Percentiles rank a stretch among this genome's conserved stretches.
These are phyloP conservation scores for Penicillium italicum DNA, from an alignment of 2,329 filamentous ascomycete species.

Conservation along the genomic window DNA sequence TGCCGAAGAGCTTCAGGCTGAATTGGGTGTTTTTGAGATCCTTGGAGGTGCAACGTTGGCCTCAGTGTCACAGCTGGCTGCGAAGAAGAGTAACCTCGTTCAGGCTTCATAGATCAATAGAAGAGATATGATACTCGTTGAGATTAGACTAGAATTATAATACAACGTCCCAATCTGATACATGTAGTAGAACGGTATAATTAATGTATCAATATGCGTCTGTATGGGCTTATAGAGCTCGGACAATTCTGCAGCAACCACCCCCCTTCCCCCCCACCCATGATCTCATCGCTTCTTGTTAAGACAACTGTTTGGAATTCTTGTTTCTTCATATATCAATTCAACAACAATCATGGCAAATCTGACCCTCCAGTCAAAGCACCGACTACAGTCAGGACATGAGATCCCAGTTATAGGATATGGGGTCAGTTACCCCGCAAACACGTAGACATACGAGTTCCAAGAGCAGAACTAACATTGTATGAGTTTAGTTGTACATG, in stretches of 20 bases:
- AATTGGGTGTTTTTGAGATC: slow-evolving; percentile 40
- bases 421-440: slow-evolving; percentile 45
- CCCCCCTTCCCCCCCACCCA: neutral
- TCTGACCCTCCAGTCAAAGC: slow-evolving; percentile 35
- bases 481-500: slow-evolving; percentile 29
- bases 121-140: neutral
- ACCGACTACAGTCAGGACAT: slow-evolving; percentile 57
- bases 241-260: too few relatives aligned
- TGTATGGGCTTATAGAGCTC: neutral
- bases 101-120: neutral
- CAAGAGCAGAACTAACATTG: neutral
- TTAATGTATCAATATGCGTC: too few relatives aligned
- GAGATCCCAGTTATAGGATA: slow-evolving; percentile 60
- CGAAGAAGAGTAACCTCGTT: neutral
- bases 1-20: slow-evolving; percentile 29
- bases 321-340: neutral
- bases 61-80: neutral
- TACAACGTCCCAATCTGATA: neutral
- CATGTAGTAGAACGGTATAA: neutral
- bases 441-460: neutral
- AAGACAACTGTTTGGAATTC: neutral
- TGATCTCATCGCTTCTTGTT: neutral
- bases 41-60: slow-evolving; percentile 29
- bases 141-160: neutral
- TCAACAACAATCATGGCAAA: slow-evolving; percentile 15